Percentiles rank a stretch among this genome's conserved stretches.
These are phyloP conservation scores for Typha latifolia DNA, from an alignment of 176 grass and related monocot genomes.

Conservation along the genomic window DNA sequence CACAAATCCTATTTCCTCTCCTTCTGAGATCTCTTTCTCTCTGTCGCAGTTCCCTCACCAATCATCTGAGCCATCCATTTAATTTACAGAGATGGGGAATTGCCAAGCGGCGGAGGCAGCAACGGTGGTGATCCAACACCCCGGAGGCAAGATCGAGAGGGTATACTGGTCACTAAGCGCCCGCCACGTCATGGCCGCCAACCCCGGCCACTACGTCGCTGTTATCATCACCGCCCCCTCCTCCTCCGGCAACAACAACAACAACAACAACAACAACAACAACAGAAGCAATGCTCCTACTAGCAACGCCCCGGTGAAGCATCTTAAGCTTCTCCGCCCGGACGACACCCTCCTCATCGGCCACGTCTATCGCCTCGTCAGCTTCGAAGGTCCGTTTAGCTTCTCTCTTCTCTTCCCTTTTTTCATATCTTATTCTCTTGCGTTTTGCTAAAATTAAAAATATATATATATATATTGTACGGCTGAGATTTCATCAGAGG, in stretches of 20 bases:
- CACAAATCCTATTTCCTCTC: too few species aligned
- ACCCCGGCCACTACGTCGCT: constrained; percentile 89
- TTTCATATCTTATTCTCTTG: too few species aligned
- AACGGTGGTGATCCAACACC: constrained; percentile 75
- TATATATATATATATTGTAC: not conserved
- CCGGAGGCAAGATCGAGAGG: constrained; percentile 48
- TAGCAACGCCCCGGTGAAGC: constrained; percentile 31
- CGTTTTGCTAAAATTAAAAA: too few species aligned
- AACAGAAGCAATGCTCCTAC: not conserved
- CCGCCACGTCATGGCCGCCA: constrained; percentile 60
- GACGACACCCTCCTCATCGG: constrained; percentile 77
- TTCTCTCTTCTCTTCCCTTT: too few species aligned
- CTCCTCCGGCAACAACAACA: not conserved
- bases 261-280: not conserved
- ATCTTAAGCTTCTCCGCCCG: constrained; percentile 92
- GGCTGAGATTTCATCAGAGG: constrained; percentile 32
- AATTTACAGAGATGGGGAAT: constrained; percentile 51
- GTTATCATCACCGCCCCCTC: constrained; percentile 43
- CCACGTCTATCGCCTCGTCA: constrained; percentile 88
- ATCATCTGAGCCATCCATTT: too few species aligned
- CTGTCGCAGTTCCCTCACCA: too few species aligned
- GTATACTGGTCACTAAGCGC: constrained; percentile 56
- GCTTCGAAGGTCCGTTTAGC: constrained; percentile 63
- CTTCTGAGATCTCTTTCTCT: too few species aligned
- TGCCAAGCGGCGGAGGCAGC: constrained; percentile 87